Base-by-base conservation (phyloP, 1,139 yeast genomes). In the Lodderomyces metapsilosis region DNA sequence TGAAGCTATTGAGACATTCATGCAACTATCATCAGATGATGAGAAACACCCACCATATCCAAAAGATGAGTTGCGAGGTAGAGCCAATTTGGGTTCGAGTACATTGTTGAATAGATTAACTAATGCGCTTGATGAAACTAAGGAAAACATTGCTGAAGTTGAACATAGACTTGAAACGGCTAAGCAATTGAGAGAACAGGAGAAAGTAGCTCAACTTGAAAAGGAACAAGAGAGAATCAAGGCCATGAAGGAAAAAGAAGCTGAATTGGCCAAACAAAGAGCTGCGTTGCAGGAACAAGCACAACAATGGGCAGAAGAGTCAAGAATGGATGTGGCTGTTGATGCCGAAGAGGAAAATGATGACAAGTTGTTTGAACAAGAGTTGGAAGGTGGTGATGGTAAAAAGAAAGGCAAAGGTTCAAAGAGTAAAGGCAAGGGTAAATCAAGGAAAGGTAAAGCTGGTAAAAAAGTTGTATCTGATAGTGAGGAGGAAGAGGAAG, bases 61-160 rank as follows among this genome's bases (percentile, higher is more conserved):
- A 11, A 78, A 80, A 37, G 79, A 80, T 17, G 97, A 91, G 48
- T 71, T 94, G 52, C 84, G 82, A 55, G 84, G 88, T 46, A 82
- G 98, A 65, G 94, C 94, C 13, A 79, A 78, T 50, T 78, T 88
- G 75, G 97, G 96, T 54, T 74, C 82, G 33, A 80, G 81, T 43
- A 86, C 96, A 0, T 73, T 91, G 57, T 71, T 79, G 48, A 80
- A 78, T 45, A 84, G 91, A 56, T 73, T 92, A 47, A 85, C 78
- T 51, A 76, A 83, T 44, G 81, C 84, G 23, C 68, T 85, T 40
- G 80, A 74, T 21, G 94, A 87, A 51, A 96, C 95, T 52, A 73
- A 74, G 49, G 84, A 76, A 43, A 83, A 75, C 58, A 89, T 88
- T 47, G 61, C 64, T 24, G 74, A 76, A 44, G 71, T 80, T 41